A percentile compares a stretch with the other conserved stretches of the same genome.
Conservation (phyloP, 805 yeast species). For the Pichia kluyveri region DNA sequence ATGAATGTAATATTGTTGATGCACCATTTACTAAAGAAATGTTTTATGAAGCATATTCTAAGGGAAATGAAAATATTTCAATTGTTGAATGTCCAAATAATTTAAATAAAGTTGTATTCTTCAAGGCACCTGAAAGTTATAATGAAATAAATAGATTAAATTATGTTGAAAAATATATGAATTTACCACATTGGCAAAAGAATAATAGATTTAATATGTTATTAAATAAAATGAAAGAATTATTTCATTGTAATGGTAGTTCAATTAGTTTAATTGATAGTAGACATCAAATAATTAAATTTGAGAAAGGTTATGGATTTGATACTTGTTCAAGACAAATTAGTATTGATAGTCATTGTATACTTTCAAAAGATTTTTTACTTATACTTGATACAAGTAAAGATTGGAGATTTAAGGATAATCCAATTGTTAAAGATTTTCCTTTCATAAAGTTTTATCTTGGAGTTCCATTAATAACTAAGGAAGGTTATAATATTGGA, state of each 20-base stretch:
- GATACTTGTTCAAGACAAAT: conserved; percentile 44
- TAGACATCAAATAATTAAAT: conserved; percentile 39
- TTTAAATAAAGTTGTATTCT: conserved; percentile 34
- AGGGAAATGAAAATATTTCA: conserved; percentile 50
- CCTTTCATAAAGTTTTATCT: conserved; percentile 57
- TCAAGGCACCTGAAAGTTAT: conserved; percentile 53
- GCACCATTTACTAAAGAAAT: conserved; percentile 41
- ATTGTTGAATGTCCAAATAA: conserved; percentile 48
- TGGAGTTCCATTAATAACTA: conserved; percentile 47
- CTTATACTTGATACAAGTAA: conserved; percentile 47
- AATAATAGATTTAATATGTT: conserved; percentile 29
- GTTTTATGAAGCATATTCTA: conserved; percentile 46
- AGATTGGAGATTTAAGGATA: conserved; percentile 62
- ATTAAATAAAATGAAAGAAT: conserved; percentile 29
- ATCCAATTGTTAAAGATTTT: conserved; percentile 54
- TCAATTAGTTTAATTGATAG: conserved; percentile 50
- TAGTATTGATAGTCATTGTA: conserved; percentile 62
- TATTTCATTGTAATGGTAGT: conserved; percentile 41
- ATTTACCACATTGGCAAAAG: conserved; percentile 43
- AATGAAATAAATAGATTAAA: conserved; percentile 38
- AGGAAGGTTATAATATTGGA: conserved; percentile 41
- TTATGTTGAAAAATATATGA: conserved; percentile 32
- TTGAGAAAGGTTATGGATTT: conserved; percentile 37
- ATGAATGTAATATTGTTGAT: conserved; percentile 2
- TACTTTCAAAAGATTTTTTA: conserved; percentile 48